Percentiles rank a stretch among this genome's conserved stretches.
These are phyloP conservation scores for Aspergillus cavernicola DNA, from an alignment of 495 filamentous ascomycete genomes.

Conservation along the genomic window DNA sequence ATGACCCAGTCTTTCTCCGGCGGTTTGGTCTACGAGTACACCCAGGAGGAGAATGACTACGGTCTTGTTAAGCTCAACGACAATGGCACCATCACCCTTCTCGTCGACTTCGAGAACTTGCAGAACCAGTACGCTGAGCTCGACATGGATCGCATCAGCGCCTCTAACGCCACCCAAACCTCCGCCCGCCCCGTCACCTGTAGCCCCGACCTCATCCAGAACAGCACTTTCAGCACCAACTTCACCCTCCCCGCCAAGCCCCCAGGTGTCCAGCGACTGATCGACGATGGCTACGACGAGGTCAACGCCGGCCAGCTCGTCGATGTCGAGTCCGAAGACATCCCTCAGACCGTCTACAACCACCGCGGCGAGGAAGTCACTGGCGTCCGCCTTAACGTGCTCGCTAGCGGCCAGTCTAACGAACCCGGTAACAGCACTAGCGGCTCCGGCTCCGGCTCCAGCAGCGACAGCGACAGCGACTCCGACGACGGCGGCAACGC, in stretches of 20 bases:
- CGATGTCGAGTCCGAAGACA: constrained; percentile 47
- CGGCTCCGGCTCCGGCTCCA: constrained; percentile 12
- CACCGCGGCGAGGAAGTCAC: constrained; percentile 50
- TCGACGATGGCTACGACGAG: constrained; percentile 49
- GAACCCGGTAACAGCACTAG: constrained; percentile 32
- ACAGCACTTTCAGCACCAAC: constrained; percentile 60
- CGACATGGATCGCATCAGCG: constrained; percentile 60
- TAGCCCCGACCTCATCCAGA: constrained; percentile 57
- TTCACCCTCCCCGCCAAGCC: constrained; percentile 67
- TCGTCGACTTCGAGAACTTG: constrained; percentile 72
- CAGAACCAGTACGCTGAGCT: constrained; percentile 69
- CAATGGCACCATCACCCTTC: constrained; percentile 61
- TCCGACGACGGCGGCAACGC: constrained; percentile 13
- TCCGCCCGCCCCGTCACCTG: constrained; percentile 55
- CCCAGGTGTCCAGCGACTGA: constrained; percentile 47
- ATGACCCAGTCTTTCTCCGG: constrained; percentile 81
- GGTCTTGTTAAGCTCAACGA: constrained; percentile 69
- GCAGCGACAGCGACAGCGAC: constrained; percentile 28
- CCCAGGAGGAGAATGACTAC: constrained; percentile 74
- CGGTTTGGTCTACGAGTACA: constrained; percentile 86
- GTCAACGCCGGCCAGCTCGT: constrained; percentile 56
- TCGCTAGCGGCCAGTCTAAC: constrained; percentile 51
- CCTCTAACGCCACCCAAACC: constrained; percentile 51
- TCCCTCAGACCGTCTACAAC: constrained; percentile 52
- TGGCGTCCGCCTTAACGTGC: constrained; percentile 49